Percentiles rank a stretch among this genome's conserved stretches.
Conservation (phyloP, 1,284 basidiomycete species). For the Tranzscheliella williamsii region DNA sequence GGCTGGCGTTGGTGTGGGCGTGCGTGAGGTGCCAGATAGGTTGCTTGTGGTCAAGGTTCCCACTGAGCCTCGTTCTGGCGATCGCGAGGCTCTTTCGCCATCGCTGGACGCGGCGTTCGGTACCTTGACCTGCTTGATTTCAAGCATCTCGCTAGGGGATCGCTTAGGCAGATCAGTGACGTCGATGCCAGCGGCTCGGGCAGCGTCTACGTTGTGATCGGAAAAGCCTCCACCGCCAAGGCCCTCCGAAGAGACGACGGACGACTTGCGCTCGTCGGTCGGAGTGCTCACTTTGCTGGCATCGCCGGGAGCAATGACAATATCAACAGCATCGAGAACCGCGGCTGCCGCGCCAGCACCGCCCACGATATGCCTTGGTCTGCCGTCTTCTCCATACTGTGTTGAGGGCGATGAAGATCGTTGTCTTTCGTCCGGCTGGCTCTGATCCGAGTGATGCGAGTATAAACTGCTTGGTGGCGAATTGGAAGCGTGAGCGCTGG, state of each 20-base stretch:
- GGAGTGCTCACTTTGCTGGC: conserved; percentile 51
- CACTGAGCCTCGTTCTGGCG: too few relatives aligned
- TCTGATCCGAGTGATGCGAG: conserved; percentile 23
- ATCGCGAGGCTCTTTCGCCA: conserved; percentile 17
- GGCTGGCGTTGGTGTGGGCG: conserved; percentile 41
- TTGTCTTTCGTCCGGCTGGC: conserved; percentile 3
- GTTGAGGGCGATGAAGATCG: conserved; percentile 35
- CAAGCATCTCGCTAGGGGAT: background rate
- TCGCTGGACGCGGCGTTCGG: conserved; percentile 5
- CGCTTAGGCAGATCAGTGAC: conserved; percentile 14
- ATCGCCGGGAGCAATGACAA: conserved; percentile 40
- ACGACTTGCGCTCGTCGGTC: conserved; percentile 8
- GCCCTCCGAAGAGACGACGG: conserved; percentile 3
- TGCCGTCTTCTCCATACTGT: conserved; percentile 11
- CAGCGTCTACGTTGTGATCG: conserved; percentile 14
- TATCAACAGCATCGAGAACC: conserved; percentile 44
- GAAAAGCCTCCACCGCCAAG: background rate
- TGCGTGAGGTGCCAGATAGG: conserved; percentile 28
- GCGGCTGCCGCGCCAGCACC: conserved; percentile 40
- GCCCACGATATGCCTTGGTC: conserved; percentile 11
- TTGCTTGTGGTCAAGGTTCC: too few relatives aligned
- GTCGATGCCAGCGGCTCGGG: conserved; percentile 27
- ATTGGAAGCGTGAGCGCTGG: conserved; percentile 44
- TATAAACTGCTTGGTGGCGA: conserved; percentile 20
- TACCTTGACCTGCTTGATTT: background rate